A percentile compares a stretch with the other conserved stretches of the same genome.
Conservation (phyloP, 805 yeast genomes). For the Saturnispora sekii region DNA sequence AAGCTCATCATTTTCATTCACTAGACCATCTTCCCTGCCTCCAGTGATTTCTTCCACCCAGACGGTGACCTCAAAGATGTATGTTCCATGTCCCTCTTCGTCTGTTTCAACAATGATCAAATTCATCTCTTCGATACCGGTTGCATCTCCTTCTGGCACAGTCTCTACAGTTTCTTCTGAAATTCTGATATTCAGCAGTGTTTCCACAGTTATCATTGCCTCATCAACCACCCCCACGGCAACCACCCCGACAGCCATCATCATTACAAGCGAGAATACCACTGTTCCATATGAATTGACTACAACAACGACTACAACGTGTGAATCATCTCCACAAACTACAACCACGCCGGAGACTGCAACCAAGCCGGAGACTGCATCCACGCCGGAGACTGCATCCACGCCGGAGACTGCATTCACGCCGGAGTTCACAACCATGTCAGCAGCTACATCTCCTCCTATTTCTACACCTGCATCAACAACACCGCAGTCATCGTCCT, state of each 20-base stretch:
- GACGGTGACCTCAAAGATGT: conserved; percentile 1
- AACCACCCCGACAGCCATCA: neutral
- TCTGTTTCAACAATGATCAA: neutral
- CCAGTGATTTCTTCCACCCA: neutral
- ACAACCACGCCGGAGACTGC: neutral
- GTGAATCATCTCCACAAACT: neutral
- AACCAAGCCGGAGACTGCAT: neutral
- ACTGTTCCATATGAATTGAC: neutral
- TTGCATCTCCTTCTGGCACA: neutral
- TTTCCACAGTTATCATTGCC: neutral
- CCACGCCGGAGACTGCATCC: neutral
- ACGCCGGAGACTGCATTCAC: neutral
- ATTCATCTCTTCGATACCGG: conserved; percentile 3
- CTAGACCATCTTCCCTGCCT: conserved; percentile 1
- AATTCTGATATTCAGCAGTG: too few species aligned
- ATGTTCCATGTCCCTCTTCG: conserved; percentile 1
- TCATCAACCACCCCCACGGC: neutral
- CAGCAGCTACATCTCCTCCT: neutral
- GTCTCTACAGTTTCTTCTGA: too few species aligned
- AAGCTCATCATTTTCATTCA: neutral
- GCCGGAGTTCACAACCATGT: neutral
- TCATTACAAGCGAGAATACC: neutral
- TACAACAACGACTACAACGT: neutral
- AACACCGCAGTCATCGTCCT: neutral
- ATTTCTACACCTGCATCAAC: neutral